Evolutionary conservation across 495 filamentous ascomycete genomes (phyloP).

Genomic region (Umbilicaria muhlenbergii): DNA sequence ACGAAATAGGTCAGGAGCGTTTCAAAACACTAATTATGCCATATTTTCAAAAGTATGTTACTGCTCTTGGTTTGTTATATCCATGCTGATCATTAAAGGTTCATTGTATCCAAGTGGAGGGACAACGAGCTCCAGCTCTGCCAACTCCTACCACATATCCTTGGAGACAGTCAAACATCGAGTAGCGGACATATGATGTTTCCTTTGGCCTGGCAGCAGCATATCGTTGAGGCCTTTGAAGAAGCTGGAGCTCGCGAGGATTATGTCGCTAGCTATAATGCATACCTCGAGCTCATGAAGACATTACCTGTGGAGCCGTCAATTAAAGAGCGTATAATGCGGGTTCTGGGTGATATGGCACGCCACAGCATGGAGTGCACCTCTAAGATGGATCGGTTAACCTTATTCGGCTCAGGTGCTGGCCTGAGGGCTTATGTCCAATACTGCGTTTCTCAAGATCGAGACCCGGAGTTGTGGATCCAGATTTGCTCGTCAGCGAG

Average conservation of each 20-base stretch:
- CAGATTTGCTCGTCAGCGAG: constrained; percentile 44
- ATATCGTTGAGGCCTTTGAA: constrained; percentile 49
- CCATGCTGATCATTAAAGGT: constrained; percentile 27
- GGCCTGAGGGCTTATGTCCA: constrained; percentile 33
- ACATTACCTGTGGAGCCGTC: constrained; percentile 17
- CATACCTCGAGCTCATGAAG: constrained; percentile 24
- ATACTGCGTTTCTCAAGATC: constrained; percentile 16
- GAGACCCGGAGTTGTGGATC: constrained; percentile 38
- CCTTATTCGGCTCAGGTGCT: constrained; percentile 20
- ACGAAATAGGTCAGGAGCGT: constrained; percentile 53
- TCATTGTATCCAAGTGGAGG: constrained; percentile 57
- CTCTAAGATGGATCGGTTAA: background rate
- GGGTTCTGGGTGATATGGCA: constrained; percentile 1
- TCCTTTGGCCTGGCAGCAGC: constrained; percentile 52
- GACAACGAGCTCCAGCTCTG: constrained; percentile 51
- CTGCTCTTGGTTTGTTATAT: background rate
- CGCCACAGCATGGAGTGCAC: background rate
- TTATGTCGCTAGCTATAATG: constrained; percentile 23
- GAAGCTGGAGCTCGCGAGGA: constrained; percentile 13
- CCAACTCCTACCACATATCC: constrained; percentile 52
- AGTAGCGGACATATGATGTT: constrained; percentile 42
- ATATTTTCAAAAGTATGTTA: constrained; percentile 55
- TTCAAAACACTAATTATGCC: constrained; percentile 65
- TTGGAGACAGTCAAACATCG: constrained; percentile 30
- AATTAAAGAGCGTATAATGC: constrained; percentile 2